These are phyloP conservation scores for Tanacetum coccineum DNA, from an alignment of 129 eudicot genomes.

Conservation along the genomic window DNA sequence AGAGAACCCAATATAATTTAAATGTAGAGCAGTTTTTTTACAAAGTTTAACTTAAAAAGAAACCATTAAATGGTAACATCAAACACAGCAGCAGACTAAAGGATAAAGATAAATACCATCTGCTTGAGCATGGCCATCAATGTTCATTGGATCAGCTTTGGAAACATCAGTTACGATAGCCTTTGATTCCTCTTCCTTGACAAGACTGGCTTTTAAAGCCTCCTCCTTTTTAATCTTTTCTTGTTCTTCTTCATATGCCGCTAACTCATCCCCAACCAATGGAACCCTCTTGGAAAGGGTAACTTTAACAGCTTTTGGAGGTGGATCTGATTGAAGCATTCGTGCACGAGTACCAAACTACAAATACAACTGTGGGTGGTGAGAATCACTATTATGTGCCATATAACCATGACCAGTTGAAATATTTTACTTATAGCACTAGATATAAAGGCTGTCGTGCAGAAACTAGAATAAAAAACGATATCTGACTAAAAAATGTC, in stretches of 20 bases:
- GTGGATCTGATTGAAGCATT: slow-evolving; percentile 98
- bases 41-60: neutral
- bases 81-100: neutral
- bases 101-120: slow-evolving; percentile 47
- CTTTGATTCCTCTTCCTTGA: slow-evolving; percentile 80
- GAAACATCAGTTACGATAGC: slow-evolving; percentile 46
- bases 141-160: slow-evolving; percentile 63
- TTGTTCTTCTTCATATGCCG: slow-evolving; percentile 94
- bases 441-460: neutral
- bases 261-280: slow-evolving; percentile 92
- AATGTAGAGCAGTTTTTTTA: neutral
- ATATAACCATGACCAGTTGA: too few relatives aligned
- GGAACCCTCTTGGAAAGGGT: slow-evolving; percentile 88
- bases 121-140: slow-evolving; percentile 54
- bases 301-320: slow-evolving; percentile 97
- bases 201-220: slow-evolving; percentile 75
- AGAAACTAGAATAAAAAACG: neutral
- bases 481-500: neutral
- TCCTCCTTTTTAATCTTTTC: slow-evolving; percentile 72
- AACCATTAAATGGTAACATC: neutral
- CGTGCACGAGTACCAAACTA: slow-evolving; percentile 91
- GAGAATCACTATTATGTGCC: neutral
- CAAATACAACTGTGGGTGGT: slow-evolving; percentile 18
- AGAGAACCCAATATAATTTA: neutral
- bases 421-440: neutral